Evolutionary conservation across 257 asterid genomes (phyloP).

Genomic region (Plantago ovata): DNA sequence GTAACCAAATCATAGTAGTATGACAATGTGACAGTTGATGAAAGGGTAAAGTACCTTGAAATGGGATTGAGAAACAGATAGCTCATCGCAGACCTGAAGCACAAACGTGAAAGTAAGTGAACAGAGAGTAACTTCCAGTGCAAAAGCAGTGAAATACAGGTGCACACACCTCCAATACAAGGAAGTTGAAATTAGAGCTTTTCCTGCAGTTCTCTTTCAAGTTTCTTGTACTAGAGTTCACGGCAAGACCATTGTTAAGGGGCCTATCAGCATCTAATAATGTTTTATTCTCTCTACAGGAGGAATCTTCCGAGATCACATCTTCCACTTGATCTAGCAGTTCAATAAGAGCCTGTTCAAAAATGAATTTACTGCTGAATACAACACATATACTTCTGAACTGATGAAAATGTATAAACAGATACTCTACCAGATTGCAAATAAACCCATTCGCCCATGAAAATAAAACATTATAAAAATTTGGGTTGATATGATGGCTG

Average conservation of each 20-base stretch:
- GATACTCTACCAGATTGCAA: conserved; percentile 10
- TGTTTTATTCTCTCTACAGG: conserved; percentile 29
- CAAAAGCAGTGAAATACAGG: conserved; percentile 13
- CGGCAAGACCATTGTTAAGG: conserved; percentile 33
- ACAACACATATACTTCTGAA: conserved; percentile 13
- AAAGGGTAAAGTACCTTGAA: conserved; percentile 56
- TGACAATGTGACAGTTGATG: conserved; percentile 20
- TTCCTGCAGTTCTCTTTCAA: conserved; percentile 31
- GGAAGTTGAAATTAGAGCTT: conserved; percentile 43
- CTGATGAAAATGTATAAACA: conserved; percentile 2
- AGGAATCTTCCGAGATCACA: conserved; percentile 62
- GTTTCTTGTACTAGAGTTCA: conserved; percentile 19
- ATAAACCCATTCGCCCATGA: background rate
- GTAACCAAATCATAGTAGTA: conserved; percentile 18
- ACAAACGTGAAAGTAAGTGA: conserved; percentile 17
- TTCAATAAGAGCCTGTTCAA: conserved; percentile 75
- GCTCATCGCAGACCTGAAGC: conserved; percentile 27
- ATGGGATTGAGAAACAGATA: conserved; percentile 27
- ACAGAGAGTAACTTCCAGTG: conserved; percentile 12
- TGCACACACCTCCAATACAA: conserved; percentile 86
- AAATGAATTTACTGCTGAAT: conserved; percentile 4
- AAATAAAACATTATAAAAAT: conserved; percentile 11
- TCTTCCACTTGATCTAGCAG: conserved; percentile 94
- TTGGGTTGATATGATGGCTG: conserved; percentile 19
- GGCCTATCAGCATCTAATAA: conserved; percentile 33